These are phyloP conservation scores for Phoma sp. DNA, from an alignment of 2,329 filamentous ascomycete genomes.

Conservation along the genomic window DNA sequence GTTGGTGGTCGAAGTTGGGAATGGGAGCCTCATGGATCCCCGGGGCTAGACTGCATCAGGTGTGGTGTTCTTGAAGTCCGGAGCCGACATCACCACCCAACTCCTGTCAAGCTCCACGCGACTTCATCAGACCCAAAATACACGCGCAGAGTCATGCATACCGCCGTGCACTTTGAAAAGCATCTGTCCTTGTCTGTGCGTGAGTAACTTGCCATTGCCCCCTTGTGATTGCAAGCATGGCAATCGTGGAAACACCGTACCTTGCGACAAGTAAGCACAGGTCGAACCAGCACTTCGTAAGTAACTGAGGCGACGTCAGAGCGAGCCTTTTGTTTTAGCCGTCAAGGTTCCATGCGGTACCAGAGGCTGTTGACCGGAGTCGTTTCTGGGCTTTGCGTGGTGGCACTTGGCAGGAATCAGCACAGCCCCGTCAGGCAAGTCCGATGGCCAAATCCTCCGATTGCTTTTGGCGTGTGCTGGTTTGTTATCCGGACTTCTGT, in stretches of 20 bases:
- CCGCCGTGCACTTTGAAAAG: no score
- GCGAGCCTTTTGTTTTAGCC: neutral
- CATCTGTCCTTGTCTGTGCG: no score
- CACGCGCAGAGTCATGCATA: no score
- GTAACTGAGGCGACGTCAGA: neutral
- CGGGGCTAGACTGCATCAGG: constrained; percentile 1
- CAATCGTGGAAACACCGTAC: no score
- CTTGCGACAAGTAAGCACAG: no score
- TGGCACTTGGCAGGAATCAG: constrained; percentile 1
- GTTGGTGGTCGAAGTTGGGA: neutral
- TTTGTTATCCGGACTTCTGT: neutral
- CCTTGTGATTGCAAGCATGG: no score
- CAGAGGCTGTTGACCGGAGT: neutral
- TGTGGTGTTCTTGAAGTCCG: neutral
- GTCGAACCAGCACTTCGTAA: no score
- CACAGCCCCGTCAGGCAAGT: constrained; percentile 10
- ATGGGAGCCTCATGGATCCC: neutral
- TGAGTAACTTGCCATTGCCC: no score
- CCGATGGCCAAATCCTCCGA: neutral
- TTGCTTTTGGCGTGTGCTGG: neutral
- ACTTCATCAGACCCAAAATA: no score
- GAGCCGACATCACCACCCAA: neutral
- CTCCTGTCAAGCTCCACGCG: neutral
- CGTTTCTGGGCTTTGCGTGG: neutral
- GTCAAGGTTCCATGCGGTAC: neutral